Conservation (phyloP, 148 eudicot genomes). For the Fagopyrum esculentum region DNA sequence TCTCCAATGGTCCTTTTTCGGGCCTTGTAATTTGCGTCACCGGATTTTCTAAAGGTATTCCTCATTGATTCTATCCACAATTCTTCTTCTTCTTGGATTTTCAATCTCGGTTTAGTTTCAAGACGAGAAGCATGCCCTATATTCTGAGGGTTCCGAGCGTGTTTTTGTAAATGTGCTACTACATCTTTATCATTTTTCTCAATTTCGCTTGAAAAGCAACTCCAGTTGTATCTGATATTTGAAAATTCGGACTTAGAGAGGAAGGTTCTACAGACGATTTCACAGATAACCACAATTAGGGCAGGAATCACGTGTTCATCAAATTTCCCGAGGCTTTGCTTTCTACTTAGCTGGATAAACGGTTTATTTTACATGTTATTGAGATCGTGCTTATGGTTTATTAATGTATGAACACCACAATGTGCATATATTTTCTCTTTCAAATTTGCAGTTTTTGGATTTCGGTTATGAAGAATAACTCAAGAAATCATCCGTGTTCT, state of each 20-base stretch:
- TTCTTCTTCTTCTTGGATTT: not conserved
- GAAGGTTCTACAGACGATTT: not conserved
- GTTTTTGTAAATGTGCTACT: not conserved
- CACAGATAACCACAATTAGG: not conserved
- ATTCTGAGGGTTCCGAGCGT: too few species aligned
- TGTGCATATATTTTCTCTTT: not conserved
- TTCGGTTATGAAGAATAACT: not conserved
- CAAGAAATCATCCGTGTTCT: slow-evolving; percentile 8
- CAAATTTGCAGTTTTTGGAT: not conserved
- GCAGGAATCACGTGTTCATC: not conserved
- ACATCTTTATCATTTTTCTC: not conserved
- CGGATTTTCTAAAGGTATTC: slow-evolving; percentile 67
- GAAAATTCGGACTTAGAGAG: not conserved
- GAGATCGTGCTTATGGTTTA: not conserved
- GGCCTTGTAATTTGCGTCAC: slow-evolving; percentile 84
- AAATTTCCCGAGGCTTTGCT: not conserved
- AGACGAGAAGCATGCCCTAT: not conserved
- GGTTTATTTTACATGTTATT: not conserved
- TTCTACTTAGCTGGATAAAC: not conserved
- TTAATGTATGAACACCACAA: not conserved
- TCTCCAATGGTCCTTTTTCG: slow-evolving; percentile 37
- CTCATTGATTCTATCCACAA: not conserved
- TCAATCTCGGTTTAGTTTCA: not conserved
- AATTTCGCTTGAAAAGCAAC: slow-evolving; percentile 4
- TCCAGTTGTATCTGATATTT: not conserved